Evolutionary conservation across 164 flowering plant species (phyloP).

Genomic region (Kalanchoe fedtschenkoi): DNA sequence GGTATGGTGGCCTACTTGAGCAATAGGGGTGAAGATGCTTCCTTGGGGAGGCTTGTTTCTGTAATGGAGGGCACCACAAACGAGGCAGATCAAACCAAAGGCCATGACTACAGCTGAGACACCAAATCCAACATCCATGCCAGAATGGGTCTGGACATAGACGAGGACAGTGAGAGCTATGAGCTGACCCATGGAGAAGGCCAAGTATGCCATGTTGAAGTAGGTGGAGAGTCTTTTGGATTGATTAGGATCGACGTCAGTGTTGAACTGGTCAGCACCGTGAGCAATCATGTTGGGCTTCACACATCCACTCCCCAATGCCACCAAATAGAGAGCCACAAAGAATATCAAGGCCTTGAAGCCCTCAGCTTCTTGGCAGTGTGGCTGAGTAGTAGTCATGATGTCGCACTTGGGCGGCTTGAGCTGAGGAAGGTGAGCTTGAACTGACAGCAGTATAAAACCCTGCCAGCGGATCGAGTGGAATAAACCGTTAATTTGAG

Average conservation of each 20-base stretch:
- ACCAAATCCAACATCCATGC: constrained; percentile 93
- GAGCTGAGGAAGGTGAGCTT: constrained; percentile 84
- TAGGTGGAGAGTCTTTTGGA: constrained; percentile 71
- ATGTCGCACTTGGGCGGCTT: constrained; percentile 72
- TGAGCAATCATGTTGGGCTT: constrained; percentile 96
- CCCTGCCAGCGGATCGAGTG: constrained; percentile 26
- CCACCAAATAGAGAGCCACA: constrained; percentile 38
- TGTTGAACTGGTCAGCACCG: constrained; percentile 83
- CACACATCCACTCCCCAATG: constrained; percentile 89
- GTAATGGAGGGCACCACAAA: constrained; percentile 58
- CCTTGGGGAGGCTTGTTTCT: constrained; percentile 79
- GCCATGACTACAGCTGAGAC: constrained; percentile 91
- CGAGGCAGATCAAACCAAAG: constrained; percentile 56
- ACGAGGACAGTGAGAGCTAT: constrained; percentile 77
- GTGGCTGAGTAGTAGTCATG: constrained; percentile 14
- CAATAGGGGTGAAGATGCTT: constrained; percentile 77
- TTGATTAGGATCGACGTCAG: constrained; percentile 32
- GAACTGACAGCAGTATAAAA: constrained; percentile 67
- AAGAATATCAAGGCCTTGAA: constrained; percentile 31
- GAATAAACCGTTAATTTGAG: neutral
- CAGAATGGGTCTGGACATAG: constrained; percentile 85
- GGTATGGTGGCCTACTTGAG: constrained; percentile 40
- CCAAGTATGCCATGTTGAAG: constrained; percentile 88
- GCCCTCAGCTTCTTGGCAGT: constrained; percentile 32
- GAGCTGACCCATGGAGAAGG: constrained; percentile 87